phyloP scores from a whole-genome alignment of 2,329 filamentous ascomycete species.

The Paraphoma sp. region DNA sequence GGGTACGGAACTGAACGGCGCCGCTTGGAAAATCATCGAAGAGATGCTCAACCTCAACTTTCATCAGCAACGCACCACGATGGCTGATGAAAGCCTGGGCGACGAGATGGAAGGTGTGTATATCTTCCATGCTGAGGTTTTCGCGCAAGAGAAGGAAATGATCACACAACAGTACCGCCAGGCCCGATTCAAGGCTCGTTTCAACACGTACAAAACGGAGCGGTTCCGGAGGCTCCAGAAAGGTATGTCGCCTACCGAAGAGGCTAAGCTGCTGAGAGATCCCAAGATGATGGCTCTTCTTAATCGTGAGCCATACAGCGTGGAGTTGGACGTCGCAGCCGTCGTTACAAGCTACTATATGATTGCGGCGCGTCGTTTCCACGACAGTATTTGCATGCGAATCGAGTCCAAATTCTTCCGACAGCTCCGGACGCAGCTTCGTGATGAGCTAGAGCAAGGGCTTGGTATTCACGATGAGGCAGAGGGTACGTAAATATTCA shows the following conservation, averaged over 20 bases:
- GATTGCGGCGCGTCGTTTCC: slow-evolving; percentile 69
- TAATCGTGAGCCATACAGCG: slow-evolving; percentile 63
- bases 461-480: slow-evolving; percentile 27
- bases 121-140: slow-evolving; percentile 34
- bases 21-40: slow-evolving; percentile 30
- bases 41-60: slow-evolving; percentile 35
- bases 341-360: slow-evolving; percentile 74
- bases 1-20: slow-evolving; percentile 36
- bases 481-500: slow-evolving; percentile 21
- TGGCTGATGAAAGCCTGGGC: slow-evolving; percentile 32
- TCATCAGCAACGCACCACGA: slow-evolving; percentile 24
- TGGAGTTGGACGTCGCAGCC: slow-evolving; percentile 68
- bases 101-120: slow-evolving; percentile 47
- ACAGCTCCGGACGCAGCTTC: slow-evolving; percentile 23
- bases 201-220: slow-evolving; percentile 34
- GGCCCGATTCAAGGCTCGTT: slow-evolving; percentile 33
- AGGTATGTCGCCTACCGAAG: slow-evolving; percentile 23
- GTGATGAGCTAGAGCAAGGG: slow-evolving; percentile 30
- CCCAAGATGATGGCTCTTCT: slow-evolving; percentile 45
- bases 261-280: slow-evolving; percentile 34
- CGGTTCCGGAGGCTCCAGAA: slow-evolving; percentile 21
- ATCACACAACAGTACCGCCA: slow-evolving; percentile 29
- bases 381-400: slow-evolving; percentile 58
- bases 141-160: slow-evolving; percentile 21
- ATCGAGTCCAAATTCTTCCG: slow-evolving; percentile 47